A percentile compares a stretch with the other conserved stretches of the same genome.
Evolutionary conservation across 805 yeast species (phyloP).

Genomic region (Zygotorulaspora florentina): DNA sequence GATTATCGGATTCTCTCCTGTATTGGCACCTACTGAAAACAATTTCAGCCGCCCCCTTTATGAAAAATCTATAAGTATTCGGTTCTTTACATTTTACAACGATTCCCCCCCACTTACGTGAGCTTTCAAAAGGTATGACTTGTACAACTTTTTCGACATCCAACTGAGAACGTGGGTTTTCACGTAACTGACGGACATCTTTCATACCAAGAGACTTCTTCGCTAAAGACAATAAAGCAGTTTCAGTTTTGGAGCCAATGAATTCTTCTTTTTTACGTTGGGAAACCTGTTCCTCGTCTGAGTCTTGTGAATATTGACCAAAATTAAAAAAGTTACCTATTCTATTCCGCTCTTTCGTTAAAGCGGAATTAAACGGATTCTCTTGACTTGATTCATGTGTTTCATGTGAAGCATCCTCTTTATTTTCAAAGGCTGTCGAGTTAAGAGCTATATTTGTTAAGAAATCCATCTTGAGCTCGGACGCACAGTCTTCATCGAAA

Average conservation of each 20-base stretch:
- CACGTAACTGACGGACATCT: slow-evolving; percentile 38
- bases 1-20: slow-evolving; percentile 34
- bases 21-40: slow-evolving; percentile 58
- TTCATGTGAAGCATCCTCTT: slow-evolving; percentile 17
- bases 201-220: slow-evolving; percentile 49
- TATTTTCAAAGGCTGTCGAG: slow-evolving; percentile 85
- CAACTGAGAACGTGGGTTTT: slow-evolving; percentile 26
- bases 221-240: slow-evolving; percentile 75
- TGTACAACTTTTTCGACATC: slow-evolving; percentile 50
- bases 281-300: slow-evolving; percentile 14
- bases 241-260: slow-evolving; percentile 92
- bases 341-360: slow-evolving; percentile 6
- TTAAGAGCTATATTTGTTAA: slow-evolving; percentile 65
- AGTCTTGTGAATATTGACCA: neutral
- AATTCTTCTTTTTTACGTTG: slow-evolving; percentile 48
- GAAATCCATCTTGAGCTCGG: slow-evolving; percentile 25
- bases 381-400: slow-evolving; percentile 15
- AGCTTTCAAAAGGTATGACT: slow-evolving; percentile 84
- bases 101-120: slow-evolving; percentile 89
- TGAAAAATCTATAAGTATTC: slow-evolving; percentile 50
- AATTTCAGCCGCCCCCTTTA: slow-evolving; percentile 96
- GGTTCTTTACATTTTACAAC: slow-evolving; percentile 48
- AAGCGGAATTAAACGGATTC: slow-evolving; percentile 25
- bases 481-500: slow-evolving; percentile 11
- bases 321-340: slow-evolving; percentile 19